Evolutionary conservation across 2,329 filamentous ascomycete species (phyloP).

Genomic region (Hypoxylon sp.): DNA sequence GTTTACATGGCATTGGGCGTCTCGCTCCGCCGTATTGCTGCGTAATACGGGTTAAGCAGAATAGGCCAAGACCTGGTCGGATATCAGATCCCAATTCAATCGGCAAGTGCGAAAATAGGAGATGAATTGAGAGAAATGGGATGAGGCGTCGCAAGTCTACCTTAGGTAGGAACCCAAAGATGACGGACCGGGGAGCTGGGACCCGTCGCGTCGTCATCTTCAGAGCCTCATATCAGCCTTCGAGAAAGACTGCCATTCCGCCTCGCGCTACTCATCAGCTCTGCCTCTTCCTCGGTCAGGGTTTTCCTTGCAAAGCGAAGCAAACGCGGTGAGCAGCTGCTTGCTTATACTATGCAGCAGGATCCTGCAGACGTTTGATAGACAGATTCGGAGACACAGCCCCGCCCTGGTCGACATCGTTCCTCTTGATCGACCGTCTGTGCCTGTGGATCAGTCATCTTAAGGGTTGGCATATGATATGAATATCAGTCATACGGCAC

Average conservation of each 20-base stretch:
- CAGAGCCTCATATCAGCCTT: slow-evolving; percentile 31
- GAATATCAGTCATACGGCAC: slow-evolving; percentile 27
- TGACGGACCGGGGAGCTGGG: slow-evolving; percentile 9
- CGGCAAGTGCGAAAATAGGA: slow-evolving; percentile 6
- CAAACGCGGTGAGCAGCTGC: background rate
- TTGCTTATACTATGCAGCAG: slow-evolving; percentile 8
- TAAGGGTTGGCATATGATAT: background rate
- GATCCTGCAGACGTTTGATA: slow-evolving; percentile 21
- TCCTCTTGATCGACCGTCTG: slow-evolving; percentile 30
- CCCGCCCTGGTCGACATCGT: slow-evolving; percentile 19
- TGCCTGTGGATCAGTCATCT: slow-evolving; percentile 27
- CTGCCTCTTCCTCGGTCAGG: slow-evolving; percentile 29
- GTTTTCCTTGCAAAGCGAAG: no score
- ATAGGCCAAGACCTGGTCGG: slow-evolving; percentile 1
- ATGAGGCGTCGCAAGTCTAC: background rate
- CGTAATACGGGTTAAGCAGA: slow-evolving; percentile 5
- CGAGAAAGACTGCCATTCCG: slow-evolving; percentile 21
- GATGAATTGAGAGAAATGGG: background rate
- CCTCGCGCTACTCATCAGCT: slow-evolving; percentile 19
- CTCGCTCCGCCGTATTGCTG: slow-evolving; percentile 21
- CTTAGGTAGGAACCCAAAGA: no score
- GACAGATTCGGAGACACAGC: slow-evolving; percentile 25
- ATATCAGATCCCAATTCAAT: background rate
- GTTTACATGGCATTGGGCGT: background rate
- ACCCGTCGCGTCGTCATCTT: slow-evolving; percentile 17